These are phyloP conservation scores for Neurospora discreta DNA, from an alignment of 495 filamentous ascomycete genomes.

Conservation along the genomic window DNA sequence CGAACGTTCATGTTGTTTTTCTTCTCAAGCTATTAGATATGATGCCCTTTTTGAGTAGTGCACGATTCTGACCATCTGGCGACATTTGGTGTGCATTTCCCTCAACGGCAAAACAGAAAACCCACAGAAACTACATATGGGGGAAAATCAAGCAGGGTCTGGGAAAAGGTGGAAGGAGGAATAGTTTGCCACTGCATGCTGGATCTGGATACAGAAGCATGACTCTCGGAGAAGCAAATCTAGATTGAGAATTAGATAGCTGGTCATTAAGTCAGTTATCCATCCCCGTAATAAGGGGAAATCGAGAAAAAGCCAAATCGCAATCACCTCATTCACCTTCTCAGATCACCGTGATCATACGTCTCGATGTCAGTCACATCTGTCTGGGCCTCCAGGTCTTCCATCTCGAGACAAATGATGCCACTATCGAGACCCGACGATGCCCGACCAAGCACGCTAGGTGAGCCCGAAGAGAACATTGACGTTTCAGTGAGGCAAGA, in stretches of 20 bases:
- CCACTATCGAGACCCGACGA: neutral
- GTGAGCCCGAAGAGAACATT: neutral
- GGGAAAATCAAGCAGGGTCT: neutral
- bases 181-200: neutral
- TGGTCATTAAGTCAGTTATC: neutral
- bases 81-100: neutral
- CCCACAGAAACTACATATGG: neutral
- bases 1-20: slow-evolving; percentile 1
- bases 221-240: neutral
- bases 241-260: neutral
- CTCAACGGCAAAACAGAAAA: neutral
- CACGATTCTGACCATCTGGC: neutral
- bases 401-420: neutral
- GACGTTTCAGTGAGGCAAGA: neutral
- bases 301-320: neutral
- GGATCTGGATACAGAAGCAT: neutral
- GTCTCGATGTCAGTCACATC: neutral
- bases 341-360: neutral
- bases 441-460: neutral
- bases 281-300: neutral
- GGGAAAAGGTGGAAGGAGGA: neutral
- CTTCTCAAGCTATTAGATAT: neutral
- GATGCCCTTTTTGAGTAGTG: neutral
- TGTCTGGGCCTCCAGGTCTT: neutral
- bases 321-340: neutral